These are phyloP conservation scores for Pseudocercospora eumusae DNA, from an alignment of 2,329 filamentous ascomycete genomes.

Conservation along the genomic window DNA sequence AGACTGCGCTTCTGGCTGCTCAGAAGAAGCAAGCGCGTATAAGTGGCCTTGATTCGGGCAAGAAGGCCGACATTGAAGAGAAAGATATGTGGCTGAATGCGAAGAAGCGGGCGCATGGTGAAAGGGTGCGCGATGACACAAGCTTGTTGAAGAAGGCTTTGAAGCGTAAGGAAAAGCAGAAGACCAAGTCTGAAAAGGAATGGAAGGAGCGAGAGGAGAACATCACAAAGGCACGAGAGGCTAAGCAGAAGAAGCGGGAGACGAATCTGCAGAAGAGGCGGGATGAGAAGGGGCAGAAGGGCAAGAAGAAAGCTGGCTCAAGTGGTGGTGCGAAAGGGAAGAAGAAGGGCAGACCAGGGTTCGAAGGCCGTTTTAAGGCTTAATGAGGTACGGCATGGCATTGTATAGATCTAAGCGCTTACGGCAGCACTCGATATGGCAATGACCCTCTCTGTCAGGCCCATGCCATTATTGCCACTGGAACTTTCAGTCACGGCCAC, in stretches of 20 bases:
- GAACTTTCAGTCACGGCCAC: too few species aligned
- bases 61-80: constrained; percentile 82
- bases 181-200: constrained; percentile 88
- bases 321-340: constrained; percentile 63
- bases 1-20: constrained; percentile 79
- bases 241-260: constrained; percentile 54
- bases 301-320: constrained; percentile 59
- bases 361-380: constrained; percentile 67
- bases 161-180: constrained; percentile 85
- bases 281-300: constrained; percentile 72
- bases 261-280: constrained; percentile 67
- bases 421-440: background rate
- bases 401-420: constrained; percentile 3
- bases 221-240: constrained; percentile 51
- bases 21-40: constrained; percentile 85
- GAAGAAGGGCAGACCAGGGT: constrained; percentile 59
- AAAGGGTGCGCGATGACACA: constrained; percentile 85
- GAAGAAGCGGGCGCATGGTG: constrained; percentile 83
- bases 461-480: too few species aligned
- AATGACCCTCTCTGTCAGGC: background rate
- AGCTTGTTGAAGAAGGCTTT: constrained; percentile 87
- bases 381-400: constrained; percentile 8
- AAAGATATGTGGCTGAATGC: constrained; percentile 95
- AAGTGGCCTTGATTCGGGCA: constrained; percentile 71
- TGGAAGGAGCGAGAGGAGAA: constrained; percentile 59